Conservation (phyloP, 139 green algal species). For the Ulvella scutata region DNA sequence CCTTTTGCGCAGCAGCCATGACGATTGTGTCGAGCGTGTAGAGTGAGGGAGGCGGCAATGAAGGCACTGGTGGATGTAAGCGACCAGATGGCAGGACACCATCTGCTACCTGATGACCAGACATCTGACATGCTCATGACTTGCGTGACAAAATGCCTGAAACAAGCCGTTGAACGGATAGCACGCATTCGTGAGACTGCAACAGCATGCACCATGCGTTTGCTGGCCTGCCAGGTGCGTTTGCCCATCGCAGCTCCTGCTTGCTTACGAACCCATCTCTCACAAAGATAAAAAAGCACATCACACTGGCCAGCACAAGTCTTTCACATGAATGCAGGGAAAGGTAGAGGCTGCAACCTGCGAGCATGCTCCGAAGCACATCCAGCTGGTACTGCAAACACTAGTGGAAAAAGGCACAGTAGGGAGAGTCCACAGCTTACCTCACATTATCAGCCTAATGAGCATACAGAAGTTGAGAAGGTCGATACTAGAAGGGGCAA, state of each 20-base stretch:
- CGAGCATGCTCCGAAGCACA: no score
- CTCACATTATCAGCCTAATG: not conserved
- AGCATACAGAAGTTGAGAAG: not conserved
- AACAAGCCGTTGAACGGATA: slow-evolving; percentile 76
- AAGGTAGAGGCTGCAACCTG: no score
- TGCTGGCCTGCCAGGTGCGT: slow-evolving; percentile 9
- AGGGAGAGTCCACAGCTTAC: not conserved
- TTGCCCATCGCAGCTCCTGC: not conserved
- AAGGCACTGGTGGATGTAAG: slow-evolving; percentile 17
- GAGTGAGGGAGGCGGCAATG: slow-evolving; percentile 82
- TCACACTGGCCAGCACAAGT: no score
- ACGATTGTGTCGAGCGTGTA: no score
- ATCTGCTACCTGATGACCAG: not conserved
- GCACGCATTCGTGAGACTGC: slow-evolving; percentile 42
- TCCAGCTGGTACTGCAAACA: no score
- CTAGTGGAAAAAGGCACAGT: no score
- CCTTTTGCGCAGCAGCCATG: not conserved
- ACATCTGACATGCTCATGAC: not conserved
- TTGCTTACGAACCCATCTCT: not conserved
- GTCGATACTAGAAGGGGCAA: not conserved
- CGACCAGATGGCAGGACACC: slow-evolving; percentile 8
- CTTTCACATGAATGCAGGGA: no score
- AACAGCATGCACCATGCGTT: slow-evolving; percentile 1
- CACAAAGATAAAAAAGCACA: not conserved
- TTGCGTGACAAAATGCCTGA: slow-evolving; percentile 14